Evolutionary conservation across 805 yeast genomes (phyloP).

Genomic region (Yarrowia deformans): DNA sequence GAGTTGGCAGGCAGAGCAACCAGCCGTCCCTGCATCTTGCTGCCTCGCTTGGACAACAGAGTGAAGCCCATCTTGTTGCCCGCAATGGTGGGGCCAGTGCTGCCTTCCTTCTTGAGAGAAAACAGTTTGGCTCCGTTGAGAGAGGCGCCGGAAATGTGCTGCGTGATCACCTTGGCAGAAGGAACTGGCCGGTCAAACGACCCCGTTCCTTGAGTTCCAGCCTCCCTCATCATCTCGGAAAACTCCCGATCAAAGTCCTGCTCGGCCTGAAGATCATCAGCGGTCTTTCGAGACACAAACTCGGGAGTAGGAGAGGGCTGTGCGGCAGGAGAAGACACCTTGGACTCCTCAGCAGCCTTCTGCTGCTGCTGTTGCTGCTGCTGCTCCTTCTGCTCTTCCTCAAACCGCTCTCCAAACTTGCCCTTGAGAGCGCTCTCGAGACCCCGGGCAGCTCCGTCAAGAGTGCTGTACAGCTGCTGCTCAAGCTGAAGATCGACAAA

Average conservation of each 20-base stretch:
- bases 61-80: slow-evolving; percentile 56
- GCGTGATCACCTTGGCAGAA: slow-evolving; percentile 12
- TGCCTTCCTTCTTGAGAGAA: slow-evolving; percentile 28
- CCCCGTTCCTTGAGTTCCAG: slow-evolving; percentile 46
- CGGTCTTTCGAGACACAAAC: slow-evolving; percentile 30
- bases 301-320: slow-evolving; percentile 7
- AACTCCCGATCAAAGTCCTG: slow-evolving; percentile 66
- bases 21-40: slow-evolving; percentile 55
- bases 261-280: slow-evolving; percentile 57
- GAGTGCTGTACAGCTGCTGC: slow-evolving; percentile 51
- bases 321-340: slow-evolving; percentile 5
- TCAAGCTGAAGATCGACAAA: slow-evolving; percentile 51
- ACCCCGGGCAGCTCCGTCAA: slow-evolving; percentile 56
- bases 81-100: slow-evolving; percentile 10
- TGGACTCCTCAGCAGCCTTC: slow-evolving; percentile 44
- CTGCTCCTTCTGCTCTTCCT: slow-evolving; percentile 48
- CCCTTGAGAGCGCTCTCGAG: slow-evolving; percentile 52
- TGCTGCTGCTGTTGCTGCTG: slow-evolving; percentile 47
- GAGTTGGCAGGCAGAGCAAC: slow-evolving; percentile 62
- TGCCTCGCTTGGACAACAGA: slow-evolving; percentile 63
- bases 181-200: slow-evolving; percentile 49
- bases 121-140: slow-evolving; percentile 28
- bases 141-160: slow-evolving; percentile 25
- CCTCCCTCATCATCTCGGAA: slow-evolving; percentile 59
- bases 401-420: slow-evolving; percentile 41